Evolutionary conservation across 192 early-diverging fungal genomes (phyloP).

Genomic region (Linderina pennispora): DNA sequence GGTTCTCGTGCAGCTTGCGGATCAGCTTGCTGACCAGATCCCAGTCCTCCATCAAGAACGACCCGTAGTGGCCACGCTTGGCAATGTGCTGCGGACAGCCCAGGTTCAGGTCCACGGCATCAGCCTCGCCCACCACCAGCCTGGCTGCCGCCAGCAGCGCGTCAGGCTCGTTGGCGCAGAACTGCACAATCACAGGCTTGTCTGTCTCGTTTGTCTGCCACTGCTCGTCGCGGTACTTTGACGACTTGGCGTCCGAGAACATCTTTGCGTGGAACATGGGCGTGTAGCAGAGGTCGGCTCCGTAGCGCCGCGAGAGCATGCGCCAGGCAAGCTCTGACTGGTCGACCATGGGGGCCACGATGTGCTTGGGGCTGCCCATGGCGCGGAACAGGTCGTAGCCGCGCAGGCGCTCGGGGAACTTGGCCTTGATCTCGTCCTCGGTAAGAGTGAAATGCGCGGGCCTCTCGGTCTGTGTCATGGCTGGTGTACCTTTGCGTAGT

Average conservation of each 20-base stretch:
- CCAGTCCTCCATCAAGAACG: conserved; percentile 95
- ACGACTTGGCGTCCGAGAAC: conserved; percentile 61
- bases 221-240: conserved; percentile 69
- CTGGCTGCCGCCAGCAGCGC: conserved; percentile 74
- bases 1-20: conserved; percentile 66
- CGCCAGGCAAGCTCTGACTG: conserved; percentile 96
- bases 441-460: conserved; percentile 70
- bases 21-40: conserved; percentile 58
- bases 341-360: conserved; percentile 97
- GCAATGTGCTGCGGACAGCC: conserved; percentile 98
- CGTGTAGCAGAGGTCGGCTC: conserved; percentile 87
- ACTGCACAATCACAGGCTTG: conserved; percentile 84
- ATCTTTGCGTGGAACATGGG: conserved; percentile 96
- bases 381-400: conserved; percentile 77
- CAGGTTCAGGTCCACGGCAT: conserved; percentile 93
- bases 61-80: conserved; percentile 82
- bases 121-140: conserved; percentile 75
- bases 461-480: conserved; percentile 27
- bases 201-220: conserved; percentile 67
- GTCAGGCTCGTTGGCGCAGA: conserved; percentile 95
- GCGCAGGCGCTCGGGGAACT: conserved; percentile 52
- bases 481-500: too few relatives aligned
- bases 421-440: conserved; percentile 39
- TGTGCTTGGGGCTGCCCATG: conserved; percentile 65
- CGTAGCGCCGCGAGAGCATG: conserved; percentile 79